Base-by-base conservation (phyloP, 192 early-diverging fungal genomes). In the Chytriomyces sp. region DNA sequence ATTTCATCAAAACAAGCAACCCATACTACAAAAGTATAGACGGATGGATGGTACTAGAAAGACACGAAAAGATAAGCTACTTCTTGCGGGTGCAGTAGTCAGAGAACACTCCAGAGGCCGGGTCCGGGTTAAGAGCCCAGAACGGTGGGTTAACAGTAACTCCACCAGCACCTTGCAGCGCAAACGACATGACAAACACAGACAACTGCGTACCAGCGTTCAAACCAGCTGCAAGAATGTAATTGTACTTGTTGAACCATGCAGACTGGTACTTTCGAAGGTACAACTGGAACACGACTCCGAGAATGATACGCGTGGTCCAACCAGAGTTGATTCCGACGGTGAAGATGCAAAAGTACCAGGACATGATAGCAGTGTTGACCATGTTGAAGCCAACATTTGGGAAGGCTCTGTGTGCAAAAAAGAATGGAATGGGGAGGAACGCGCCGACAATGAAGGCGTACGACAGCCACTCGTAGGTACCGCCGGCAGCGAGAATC, bases 271-370 rank as follows among this genome's bases (percentile, higher is more conserved):
- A 84, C 64, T 89, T 86, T 80, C 92, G 89, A 80, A 91, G 86
- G 57, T 85, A 82, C 69, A 86, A 92, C 80, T 93, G 93, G 71
- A 91, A 91, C 65, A 93, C 77, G 81, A 92, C 89, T 5, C 89
- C 90, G 3, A 87, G 62, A 79, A 88, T 84, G 61, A 86, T 84
- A 8, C 6, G 20, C 5, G 64, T 69, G 44, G 68, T 50, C 23
- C 67, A 50, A 24, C 48, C 16, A 20, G 45, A 69, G 71, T 67
- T 73, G 63, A 80, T 20, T 48, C 67, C 46, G 35, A 78, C 79
- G 82, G 65, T 81, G 80, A 20, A 81, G 83, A 63, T 84, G 82
- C n/a, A 80, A 83, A 18, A 86, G 82, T 7, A 89, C 69, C 69
- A 83, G 0, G 86, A 89, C 69, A 93, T 81, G 20, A 93, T 85